Conservation (phyloP, 2,329 filamentous ascomycete genomes). For the Colletotrichum eleusines region DNA sequence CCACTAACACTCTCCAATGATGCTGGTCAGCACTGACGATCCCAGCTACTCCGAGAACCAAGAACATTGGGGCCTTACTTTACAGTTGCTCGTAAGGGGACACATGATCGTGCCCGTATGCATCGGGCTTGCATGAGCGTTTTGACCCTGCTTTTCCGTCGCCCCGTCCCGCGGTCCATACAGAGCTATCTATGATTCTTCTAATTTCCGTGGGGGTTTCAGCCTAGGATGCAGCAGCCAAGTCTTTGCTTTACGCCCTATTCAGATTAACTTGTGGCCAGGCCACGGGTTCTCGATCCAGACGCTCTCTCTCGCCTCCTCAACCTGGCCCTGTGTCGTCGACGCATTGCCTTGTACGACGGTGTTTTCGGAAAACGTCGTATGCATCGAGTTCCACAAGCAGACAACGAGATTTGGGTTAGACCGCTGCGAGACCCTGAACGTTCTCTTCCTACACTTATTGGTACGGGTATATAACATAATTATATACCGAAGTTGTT, state of each 20-base stretch:
- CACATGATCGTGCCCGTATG: background rate
- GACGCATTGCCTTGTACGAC: slow-evolving; percentile 33
- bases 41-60: background rate
- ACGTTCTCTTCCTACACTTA: background rate
- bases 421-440: slow-evolving; percentile 30
- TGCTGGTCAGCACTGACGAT: slow-evolving; percentile 4
- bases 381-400: background rate
- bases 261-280: slow-evolving; percentile 3
- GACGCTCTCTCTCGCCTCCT: background rate
- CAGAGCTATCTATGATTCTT: background rate
- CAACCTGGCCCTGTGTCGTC: background rate
- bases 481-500: no score
- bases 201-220: background rate
- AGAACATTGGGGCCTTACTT: background rate
- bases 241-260: background rate
- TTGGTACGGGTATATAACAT: background rate
- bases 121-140: slow-evolving; percentile 15
- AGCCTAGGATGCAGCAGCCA: background rate
- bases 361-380: slow-evolving; percentile 1
- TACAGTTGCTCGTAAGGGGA: background rate
- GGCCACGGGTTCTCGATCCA: no score
- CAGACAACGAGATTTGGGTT: slow-evolving; percentile 17
- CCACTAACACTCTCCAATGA: background rate
- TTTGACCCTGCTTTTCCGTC: background rate
- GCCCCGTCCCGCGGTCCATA: background rate